Percentiles rank a stretch among this genome's conserved stretches.
These are phyloP conservation scores for Calonectria pseudoturangicola DNA, from an alignment of 2,329 filamentous ascomycete genomes.

Conservation along the genomic window DNA sequence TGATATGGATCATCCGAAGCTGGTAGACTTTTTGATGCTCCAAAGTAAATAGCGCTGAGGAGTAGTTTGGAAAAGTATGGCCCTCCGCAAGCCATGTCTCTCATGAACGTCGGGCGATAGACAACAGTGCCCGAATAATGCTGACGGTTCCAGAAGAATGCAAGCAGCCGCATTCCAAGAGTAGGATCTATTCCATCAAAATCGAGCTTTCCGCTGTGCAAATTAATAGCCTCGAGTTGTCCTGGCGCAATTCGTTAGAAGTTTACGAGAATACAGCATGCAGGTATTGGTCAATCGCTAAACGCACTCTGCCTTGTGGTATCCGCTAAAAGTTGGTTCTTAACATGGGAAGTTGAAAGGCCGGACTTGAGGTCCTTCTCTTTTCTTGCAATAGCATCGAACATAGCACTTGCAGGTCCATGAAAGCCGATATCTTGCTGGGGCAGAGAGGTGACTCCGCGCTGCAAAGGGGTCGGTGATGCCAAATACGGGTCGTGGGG, in stretches of 20 bases:
- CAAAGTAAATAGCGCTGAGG: constrained; percentile 72
- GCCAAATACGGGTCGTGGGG: background rate
- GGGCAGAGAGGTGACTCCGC: background rate
- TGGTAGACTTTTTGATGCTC: constrained; percentile 43
- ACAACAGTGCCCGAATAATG: constrained; percentile 66
- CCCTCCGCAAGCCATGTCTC: constrained; percentile 71
- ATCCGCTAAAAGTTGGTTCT: constrained; percentile 45
- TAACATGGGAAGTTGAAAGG: background rate
- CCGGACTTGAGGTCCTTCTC: background rate
- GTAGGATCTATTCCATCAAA: constrained; percentile 73
- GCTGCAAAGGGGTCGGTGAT: background rate
- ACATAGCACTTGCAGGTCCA: constrained; percentile 45
- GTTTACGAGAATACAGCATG: too few species aligned
- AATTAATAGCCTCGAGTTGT: constrained; percentile 70
- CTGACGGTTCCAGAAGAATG: constrained; percentile 73
- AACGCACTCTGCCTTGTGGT: constrained; percentile 45
- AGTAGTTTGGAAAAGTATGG: constrained; percentile 75
- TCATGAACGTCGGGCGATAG: constrained; percentile 72
- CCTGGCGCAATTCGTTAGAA: constrained; percentile 47
- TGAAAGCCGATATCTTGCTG: constrained; percentile 52
- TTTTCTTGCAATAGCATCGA: constrained; percentile 24
- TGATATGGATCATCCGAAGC: background rate
- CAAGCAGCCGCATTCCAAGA: constrained; percentile 69
- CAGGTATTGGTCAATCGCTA: constrained; percentile 34
- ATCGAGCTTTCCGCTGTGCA: constrained; percentile 67